Evolutionary conservation across 345 rosid genomes (phyloP).

Genomic region (Camelina neglecta): DNA sequence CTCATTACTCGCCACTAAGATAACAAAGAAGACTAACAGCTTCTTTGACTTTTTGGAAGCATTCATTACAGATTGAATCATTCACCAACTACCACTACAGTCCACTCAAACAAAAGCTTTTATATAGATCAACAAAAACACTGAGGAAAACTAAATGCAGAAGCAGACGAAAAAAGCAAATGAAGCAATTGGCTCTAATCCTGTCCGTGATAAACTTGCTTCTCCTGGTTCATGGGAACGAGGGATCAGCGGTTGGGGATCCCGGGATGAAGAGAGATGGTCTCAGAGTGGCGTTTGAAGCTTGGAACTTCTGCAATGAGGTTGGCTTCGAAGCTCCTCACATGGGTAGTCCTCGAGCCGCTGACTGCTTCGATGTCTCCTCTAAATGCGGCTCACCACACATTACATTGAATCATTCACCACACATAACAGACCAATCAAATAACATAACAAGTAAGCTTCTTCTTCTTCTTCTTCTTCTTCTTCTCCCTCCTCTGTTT

Average conservation of each 20-base stretch:
- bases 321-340: conserved; percentile 73
- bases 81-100: conserved; percentile 42
- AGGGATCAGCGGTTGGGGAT: conserved; percentile 67
- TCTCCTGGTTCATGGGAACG: conserved; percentile 30
- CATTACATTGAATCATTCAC: too few species aligned
- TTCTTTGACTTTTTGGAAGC: conserved; percentile 22
- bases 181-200: conserved; percentile 3
- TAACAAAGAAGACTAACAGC: conserved; percentile 23
- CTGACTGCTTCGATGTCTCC: conserved; percentile 78
- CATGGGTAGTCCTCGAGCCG: conserved; percentile 90
- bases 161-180: conserved; percentile 8
- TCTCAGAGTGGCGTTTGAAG: conserved; percentile 75
- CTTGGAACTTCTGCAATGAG: conserved; percentile 95
- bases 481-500: neutral
- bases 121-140: neutral
- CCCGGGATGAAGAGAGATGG: conserved; percentile 86
- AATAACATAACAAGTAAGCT: conserved; percentile 25
- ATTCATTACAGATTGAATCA: conserved; percentile 28
- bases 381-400: neutral
- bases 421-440: neutral
- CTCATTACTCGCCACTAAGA: conserved; percentile 31
- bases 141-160: neutral
- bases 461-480: neutral
- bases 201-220: conserved; percentile 28
- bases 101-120: conserved; percentile 15